Conservation (phyloP, 768 basidiomycete genomes). For the Imleria badia region DNA sequence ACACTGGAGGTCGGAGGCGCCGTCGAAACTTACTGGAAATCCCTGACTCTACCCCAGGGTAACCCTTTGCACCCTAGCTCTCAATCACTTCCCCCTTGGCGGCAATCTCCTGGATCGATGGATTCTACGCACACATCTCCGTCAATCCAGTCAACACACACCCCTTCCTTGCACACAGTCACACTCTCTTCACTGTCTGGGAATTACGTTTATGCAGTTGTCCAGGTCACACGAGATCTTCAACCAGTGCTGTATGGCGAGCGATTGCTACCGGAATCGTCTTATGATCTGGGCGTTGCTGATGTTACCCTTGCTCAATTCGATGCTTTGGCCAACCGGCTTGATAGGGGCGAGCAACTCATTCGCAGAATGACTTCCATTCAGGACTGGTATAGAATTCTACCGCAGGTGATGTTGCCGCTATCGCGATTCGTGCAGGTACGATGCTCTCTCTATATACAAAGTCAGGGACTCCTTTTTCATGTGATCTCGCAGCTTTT, state of each 20-base stretch:
- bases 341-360: constrained; percentile 42
- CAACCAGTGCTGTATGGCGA: constrained; percentile 84
- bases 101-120: constrained; percentile 32
- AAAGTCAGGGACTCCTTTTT: constrained; percentile 1
- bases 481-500: constrained; percentile 44
- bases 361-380: constrained; percentile 31
- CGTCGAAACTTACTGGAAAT: constrained; percentile 99
- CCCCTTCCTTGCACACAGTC: constrained; percentile 53
- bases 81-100: constrained; percentile 38
- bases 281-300: constrained; percentile 75
- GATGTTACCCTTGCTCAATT: constrained; percentile 88
- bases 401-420: constrained; percentile 62
- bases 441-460: constrained; percentile 22
- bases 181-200: constrained; percentile 90
- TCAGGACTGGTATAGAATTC: constrained; percentile 46
- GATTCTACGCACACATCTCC: constrained; percentile 72
- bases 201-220: constrained; percentile 79
- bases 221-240: constrained; percentile 91
- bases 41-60: constrained; percentile 39
- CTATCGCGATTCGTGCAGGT: constrained; percentile 78
- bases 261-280: constrained; percentile 71
- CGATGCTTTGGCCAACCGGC: constrained; percentile 54
- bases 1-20: constrained; percentile 93
- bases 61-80: constrained; percentile 32
- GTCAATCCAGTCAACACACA: constrained; percentile 53